Evolutionary conservation across 2,329 filamentous ascomycete genomes (phyloP).

Genomic region (Dactylellina haptotyla): DNA sequence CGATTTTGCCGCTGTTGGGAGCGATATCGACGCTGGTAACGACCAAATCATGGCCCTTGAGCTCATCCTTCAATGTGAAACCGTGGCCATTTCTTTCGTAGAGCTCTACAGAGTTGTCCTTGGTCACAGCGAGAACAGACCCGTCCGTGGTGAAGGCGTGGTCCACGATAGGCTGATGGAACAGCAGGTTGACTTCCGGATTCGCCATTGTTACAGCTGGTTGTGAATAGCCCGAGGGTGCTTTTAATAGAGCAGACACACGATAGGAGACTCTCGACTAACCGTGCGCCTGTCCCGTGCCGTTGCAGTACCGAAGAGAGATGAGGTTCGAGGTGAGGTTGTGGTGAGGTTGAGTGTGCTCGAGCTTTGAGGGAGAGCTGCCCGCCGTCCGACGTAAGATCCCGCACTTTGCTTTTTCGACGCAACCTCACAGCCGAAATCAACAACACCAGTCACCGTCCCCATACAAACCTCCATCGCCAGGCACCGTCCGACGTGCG

Average conservation of each 20-base stretch:
- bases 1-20: slow-evolving; percentile 87
- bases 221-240: background rate
- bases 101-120: slow-evolving; percentile 88
- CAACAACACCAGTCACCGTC: slow-evolving; percentile 49
- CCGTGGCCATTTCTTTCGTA: slow-evolving; percentile 77
- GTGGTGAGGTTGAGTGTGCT: slow-evolving; percentile 22
- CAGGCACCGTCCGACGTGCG: slow-evolving; percentile 26
- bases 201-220: slow-evolving; percentile 74
- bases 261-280: slow-evolving; percentile 56
- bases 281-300: slow-evolving; percentile 55
- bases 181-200: slow-evolving; percentile 94
- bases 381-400: slow-evolving; percentile 30
- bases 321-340: slow-evolving; percentile 19
- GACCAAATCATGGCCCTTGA: slow-evolving; percentile 96
- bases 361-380: slow-evolving; percentile 14
- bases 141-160: slow-evolving; percentile 97
- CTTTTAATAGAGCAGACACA: slow-evolving; percentile 18
- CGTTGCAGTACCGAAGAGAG: background rate
- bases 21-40: slow-evolving; percentile 97
- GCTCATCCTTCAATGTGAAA: slow-evolving; percentile 87
- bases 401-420: slow-evolving; percentile 55
- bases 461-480: slow-evolving; percentile 33
- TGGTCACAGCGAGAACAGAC: slow-evolving; percentile 85
- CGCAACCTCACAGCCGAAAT: slow-evolving; percentile 24
- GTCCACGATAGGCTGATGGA: slow-evolving; percentile 94